Conservation (phyloP, 805 yeast species). For the Saitoella complicata region DNA sequence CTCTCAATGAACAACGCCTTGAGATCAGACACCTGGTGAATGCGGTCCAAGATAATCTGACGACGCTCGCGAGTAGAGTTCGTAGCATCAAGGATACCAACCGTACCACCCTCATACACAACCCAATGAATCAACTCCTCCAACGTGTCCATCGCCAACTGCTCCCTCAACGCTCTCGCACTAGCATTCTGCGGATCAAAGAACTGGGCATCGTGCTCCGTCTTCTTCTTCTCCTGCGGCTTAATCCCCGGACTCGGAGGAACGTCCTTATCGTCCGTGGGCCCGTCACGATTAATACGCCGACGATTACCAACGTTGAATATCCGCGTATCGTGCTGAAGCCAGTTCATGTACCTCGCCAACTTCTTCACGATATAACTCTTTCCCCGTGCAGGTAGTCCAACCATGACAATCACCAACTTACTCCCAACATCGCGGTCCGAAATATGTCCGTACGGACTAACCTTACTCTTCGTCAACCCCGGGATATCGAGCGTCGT, state of each 20-base stretch:
- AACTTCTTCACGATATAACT: constrained; percentile 76
- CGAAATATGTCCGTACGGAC: constrained; percentile 16
- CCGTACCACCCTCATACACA: constrained; percentile 66
- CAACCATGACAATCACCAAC: constrained; percentile 90
- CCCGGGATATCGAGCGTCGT: constrained; percentile 89
- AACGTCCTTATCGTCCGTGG: constrained; percentile 5
- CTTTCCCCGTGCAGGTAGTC: constrained; percentile 86
- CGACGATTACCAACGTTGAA: constrained; percentile 95
- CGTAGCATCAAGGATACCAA: constrained; percentile 89
- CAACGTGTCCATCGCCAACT: constrained; percentile 93
- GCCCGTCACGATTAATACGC: constrained; percentile 25
- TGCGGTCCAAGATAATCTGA: constrained; percentile 33
- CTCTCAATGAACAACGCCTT: constrained; percentile 78
- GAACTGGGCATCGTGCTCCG: constrained; percentile 60
- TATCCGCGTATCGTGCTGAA: constrained; percentile 76
- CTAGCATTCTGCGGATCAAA: constrained; percentile 64
- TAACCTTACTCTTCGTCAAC: constrained; percentile 25
- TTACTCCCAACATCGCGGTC: constrained; percentile 59
- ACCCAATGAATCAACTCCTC: constrained; percentile 71
- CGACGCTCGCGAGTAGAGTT: constrained; percentile 70
- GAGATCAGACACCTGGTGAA: constrained; percentile 25
- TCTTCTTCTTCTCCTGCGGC: constrained; percentile 4
- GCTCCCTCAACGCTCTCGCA: constrained; percentile 55
- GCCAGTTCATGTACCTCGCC: constrained; percentile 71
- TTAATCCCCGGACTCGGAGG: background rate